Conservation (phyloP, 768 basidiomycete species). For the Tricholoma sp. region DNA sequence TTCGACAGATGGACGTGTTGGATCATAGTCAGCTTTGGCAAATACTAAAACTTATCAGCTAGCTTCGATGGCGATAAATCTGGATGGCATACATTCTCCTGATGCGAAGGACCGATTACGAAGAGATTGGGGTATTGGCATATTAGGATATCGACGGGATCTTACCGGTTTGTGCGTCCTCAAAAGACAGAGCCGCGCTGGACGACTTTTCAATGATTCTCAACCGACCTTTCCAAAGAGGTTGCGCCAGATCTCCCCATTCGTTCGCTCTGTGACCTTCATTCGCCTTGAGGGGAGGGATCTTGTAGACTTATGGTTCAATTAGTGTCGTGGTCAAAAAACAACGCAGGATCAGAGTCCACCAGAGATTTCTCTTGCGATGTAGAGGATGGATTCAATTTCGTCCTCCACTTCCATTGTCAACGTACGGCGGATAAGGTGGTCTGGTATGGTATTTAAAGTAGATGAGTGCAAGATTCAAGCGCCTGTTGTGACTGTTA, state of each 20-base stretch:
- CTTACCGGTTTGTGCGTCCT: slow-evolving; percentile 76
- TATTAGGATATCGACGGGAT: neutral
- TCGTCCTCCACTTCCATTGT: slow-evolving; percentile 66
- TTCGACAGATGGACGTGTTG: slow-evolving; percentile 78
- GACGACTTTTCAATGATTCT: slow-evolving; percentile 76
- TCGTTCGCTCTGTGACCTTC: slow-evolving; percentile 90
- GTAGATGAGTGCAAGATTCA: neutral
- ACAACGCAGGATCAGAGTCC: slow-evolving; percentile 14
- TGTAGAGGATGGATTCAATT: slow-evolving; percentile 85
- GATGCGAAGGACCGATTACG: slow-evolving; percentile 6
- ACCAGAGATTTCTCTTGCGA: slow-evolving; percentile 91
- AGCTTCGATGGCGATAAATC: neutral
- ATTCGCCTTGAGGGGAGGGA: slow-evolving; percentile 79
- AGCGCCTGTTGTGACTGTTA: neutral
- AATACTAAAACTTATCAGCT: slow-evolving; percentile 55
- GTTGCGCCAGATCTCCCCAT: slow-evolving; percentile 82
- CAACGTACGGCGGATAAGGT: neutral
- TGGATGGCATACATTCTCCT: slow-evolving; percentile 61
- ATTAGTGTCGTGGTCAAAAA: slow-evolving; percentile 7
- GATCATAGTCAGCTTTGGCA: slow-evolving; percentile 80
- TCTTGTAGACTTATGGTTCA: slow-evolving; percentile 69
- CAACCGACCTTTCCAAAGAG: slow-evolving; percentile 90
- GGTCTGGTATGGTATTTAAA: neutral
- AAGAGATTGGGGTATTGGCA: neutral
- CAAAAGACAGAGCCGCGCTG: slow-evolving; percentile 68